A percentile compares a stretch with the other conserved stretches of the same genome.
These are phyloP conservation scores for Paecilomyces niveus DNA, from an alignment of 2,329 filamentous ascomycete species.

Conservation along the genomic window DNA sequence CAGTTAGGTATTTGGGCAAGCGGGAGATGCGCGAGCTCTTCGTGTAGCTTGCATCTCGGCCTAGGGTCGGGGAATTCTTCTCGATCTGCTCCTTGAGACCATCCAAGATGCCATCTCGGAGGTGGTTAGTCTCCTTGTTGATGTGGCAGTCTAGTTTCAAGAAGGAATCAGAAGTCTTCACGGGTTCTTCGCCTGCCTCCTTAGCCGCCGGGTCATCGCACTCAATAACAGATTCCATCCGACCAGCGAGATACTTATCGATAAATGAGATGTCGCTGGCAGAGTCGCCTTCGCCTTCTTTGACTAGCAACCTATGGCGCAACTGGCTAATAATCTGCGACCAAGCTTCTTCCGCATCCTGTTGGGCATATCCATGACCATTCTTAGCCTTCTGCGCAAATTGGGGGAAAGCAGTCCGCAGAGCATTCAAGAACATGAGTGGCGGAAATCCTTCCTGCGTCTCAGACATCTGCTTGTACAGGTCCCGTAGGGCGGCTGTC, in stretches of 20 bases:
- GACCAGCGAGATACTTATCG: constrained; percentile 82
- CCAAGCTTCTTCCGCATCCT: constrained; percentile 98
- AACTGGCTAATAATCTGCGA: constrained; percentile 86
- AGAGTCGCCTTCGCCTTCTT: constrained; percentile 36
- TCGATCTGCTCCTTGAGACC: constrained; percentile 83
- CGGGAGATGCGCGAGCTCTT: constrained; percentile 86
- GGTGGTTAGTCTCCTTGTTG: constrained; percentile 74
- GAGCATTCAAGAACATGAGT: constrained; percentile 69
- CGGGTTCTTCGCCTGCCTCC: constrained; percentile 64
- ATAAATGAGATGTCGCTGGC: constrained; percentile 59
- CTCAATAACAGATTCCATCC: constrained; percentile 68
- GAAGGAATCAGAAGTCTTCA: constrained; percentile 66
- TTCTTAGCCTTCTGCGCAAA: constrained; percentile 85
- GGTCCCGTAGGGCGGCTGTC: constrained; percentile 66
- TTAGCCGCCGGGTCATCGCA: constrained; percentile 76
- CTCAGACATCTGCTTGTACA: constrained; percentile 84
- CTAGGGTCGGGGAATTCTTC: constrained; percentile 74
- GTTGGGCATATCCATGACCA: constrained; percentile 83
- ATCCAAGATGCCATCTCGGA: constrained; percentile 78
- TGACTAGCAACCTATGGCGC: constrained; percentile 66
- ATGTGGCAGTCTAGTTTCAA: constrained; percentile 97
- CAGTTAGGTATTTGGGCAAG: constrained; percentile 87
- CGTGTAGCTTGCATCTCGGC: constrained; percentile 74
- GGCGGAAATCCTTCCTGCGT: constrained; percentile 85
- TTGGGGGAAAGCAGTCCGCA: constrained; percentile 77